Conservation (phyloP, 2,329 filamentous ascomycete species). For the Fusarium miscanthi region DNA sequence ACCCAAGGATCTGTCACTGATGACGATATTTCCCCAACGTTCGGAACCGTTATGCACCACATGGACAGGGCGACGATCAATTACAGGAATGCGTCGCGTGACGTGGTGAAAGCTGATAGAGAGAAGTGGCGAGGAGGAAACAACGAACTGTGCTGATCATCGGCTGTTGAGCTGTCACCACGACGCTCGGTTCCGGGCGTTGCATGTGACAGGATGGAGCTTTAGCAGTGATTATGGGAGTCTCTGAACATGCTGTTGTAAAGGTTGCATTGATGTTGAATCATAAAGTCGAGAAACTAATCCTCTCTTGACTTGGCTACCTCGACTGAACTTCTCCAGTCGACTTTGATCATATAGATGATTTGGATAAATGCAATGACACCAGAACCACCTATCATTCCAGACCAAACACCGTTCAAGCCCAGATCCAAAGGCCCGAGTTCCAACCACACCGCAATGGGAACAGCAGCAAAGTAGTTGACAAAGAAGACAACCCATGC, state of each 20-base stretch:
- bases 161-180: fast-evolving
- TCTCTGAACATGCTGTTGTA: fast-evolving
- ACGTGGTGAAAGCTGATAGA: not conserved
- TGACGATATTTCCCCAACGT: not conserved
- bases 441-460: conserved; percentile 23
- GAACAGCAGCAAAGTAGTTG: conserved; percentile 33
- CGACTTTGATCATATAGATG: conserved; percentile 23
- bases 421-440: conserved; percentile 10
- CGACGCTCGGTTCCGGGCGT: fast-evolving
- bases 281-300: not conserved
- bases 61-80: not conserved
- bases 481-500: conserved; percentile 29
- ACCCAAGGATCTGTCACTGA: not conserved
- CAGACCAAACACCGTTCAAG: conserved; percentile 26
- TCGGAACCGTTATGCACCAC: not conserved
- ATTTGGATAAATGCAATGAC: conserved; percentile 14
- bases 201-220: not conserved
- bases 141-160: not conserved
- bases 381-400: conserved; percentile 14
- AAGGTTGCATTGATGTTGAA: not conserved
- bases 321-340: conserved; percentile 22
- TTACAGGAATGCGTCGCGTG: not conserved
- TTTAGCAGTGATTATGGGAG: no score
- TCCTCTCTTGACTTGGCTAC: conserved; percentile 22
- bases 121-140: not conserved